Conservation (phyloP, 257 asterid species). For the Nicotiana attenuata region DNA sequence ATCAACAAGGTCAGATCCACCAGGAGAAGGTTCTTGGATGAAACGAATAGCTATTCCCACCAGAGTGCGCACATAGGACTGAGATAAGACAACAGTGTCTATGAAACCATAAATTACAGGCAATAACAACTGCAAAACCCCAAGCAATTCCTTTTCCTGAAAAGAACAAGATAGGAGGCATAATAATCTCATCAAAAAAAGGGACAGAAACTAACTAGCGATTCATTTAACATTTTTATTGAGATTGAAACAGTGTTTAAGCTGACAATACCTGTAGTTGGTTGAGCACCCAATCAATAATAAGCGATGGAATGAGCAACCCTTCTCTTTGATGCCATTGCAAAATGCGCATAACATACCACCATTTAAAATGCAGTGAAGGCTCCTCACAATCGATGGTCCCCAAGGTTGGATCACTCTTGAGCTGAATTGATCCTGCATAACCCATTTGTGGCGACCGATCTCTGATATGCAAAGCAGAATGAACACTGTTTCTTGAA, state of each 20-base stretch:
- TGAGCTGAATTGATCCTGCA: conserved; percentile 59
- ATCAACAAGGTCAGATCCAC: conserved; percentile 94
- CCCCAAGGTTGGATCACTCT: conserved; percentile 44
- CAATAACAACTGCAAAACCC: conserved; percentile 84
- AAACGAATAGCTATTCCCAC: conserved; percentile 68
- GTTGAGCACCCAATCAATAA: conserved; percentile 93
- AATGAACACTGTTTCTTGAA: conserved; percentile 55
- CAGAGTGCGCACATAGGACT: conserved; percentile 78
- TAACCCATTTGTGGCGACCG: conserved; percentile 60
- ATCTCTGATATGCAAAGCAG: conserved; percentile 52
- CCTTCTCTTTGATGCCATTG: conserved; percentile 99
- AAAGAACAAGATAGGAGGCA: conserved; percentile 20
- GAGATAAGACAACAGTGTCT: conserved; percentile 86
- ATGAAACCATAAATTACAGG: conserved; percentile 88
- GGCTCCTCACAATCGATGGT: conserved; percentile 66
- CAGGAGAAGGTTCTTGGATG: conserved; percentile 92
- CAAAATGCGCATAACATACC: conserved; percentile 91
- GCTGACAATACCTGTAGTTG: conserved; percentile 77
- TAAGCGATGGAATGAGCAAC: conserved; percentile 74
- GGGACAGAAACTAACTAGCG: neutral
- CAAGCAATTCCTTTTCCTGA: conserved; percentile 85
- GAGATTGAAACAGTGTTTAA: conserved; percentile 6
- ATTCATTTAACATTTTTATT: neutral
- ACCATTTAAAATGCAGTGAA: conserved; percentile 87
- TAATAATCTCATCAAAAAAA: neutral